These are phyloP conservation scores for Zymoseptoria brevis DNA, from an alignment of 2,329 filamentous ascomycete genomes.

Conservation along the genomic window DNA sequence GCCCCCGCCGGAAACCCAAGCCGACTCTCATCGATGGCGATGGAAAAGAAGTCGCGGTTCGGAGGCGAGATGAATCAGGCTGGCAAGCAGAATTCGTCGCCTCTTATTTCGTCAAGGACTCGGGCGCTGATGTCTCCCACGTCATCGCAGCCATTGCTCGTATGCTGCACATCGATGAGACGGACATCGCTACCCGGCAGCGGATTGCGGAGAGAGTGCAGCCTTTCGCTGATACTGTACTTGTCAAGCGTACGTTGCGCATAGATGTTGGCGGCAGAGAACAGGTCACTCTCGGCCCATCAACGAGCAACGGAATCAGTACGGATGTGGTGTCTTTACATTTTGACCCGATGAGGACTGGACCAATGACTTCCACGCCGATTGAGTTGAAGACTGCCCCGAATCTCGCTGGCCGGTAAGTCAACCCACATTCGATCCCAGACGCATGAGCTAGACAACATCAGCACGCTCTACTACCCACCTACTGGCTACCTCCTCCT, in stretches of 20 bases:
- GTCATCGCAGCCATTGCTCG: slow-evolving; percentile 64
- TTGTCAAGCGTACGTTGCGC: slow-evolving; percentile 61
- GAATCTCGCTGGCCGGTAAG: not conserved
- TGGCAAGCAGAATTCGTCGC: slow-evolving; percentile 82
- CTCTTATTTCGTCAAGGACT: slow-evolving; percentile 68
- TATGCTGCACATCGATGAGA: slow-evolving; percentile 53
- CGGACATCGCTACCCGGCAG: slow-evolving; percentile 46
- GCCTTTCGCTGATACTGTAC: slow-evolving; percentile 70
- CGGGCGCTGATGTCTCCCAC: slow-evolving; percentile 58
- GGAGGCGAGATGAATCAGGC: slow-evolving; percentile 22
- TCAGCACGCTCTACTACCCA: not conserved
- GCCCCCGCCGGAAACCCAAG: slow-evolving; percentile 14
- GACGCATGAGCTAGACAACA: not conserved
- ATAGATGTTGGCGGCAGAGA: slow-evolving; percentile 47
- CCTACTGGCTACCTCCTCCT: not conserved
- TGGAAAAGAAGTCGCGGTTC: slow-evolving; percentile 4
- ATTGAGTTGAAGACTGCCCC: slow-evolving; percentile 42
- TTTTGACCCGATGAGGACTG: slow-evolving; percentile 13
- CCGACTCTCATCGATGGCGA: slow-evolving; percentile 27
- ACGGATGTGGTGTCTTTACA: slow-evolving; percentile 24
- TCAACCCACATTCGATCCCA: not conserved
- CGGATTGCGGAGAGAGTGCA: slow-evolving; percentile 61
- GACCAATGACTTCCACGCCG: slow-evolving; percentile 71
- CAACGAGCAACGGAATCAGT: slow-evolving; percentile 27
- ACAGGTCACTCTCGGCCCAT: slow-evolving; percentile 29